Evolutionary conservation across 148 eudicot species (phyloP).

Genomic region (Cornus suecica): DNA sequence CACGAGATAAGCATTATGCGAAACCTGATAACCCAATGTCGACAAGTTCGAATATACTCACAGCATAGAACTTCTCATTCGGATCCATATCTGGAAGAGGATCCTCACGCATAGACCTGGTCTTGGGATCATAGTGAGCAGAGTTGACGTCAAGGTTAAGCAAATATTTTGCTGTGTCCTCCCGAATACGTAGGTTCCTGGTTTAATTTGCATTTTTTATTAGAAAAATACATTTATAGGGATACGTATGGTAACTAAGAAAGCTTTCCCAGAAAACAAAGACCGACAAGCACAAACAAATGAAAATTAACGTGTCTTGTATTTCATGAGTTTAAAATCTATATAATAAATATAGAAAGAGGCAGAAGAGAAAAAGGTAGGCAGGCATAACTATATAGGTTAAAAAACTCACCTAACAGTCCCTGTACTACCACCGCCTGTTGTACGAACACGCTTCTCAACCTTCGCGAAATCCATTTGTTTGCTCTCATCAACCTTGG

Average conservation of each 20-base stretch:
- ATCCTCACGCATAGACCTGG: conserved; percentile 98
- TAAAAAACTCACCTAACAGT: conserved; percentile 65
- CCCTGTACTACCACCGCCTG: conserved; percentile 99
- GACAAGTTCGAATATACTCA: conserved; percentile 29
- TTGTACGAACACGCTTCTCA: conserved; percentile 98
- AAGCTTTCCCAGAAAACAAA: background rate
- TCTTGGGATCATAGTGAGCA: conserved; percentile 93
- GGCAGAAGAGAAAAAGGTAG: background rate
- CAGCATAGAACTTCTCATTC: conserved; percentile 77
- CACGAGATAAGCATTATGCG: background rate
- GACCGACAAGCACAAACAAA: background rate
- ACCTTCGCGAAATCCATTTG: conserved; percentile 99
- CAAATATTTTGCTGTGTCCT: conserved; percentile 93
- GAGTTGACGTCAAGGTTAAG: conserved; percentile 89
- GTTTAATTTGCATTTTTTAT: background rate
- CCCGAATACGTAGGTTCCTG: conserved; percentile 92
- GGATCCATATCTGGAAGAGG: conserved; percentile 97
- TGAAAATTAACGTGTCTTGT: too few relatives aligned
- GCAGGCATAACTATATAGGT: background rate
- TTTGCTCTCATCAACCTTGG: conserved; percentile 97
- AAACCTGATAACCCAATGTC: background rate
- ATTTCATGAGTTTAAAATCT: too few relatives aligned
- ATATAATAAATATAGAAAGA: conserved; percentile 6
- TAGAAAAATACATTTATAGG: background rate
- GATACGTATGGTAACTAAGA: background rate